phyloP scores from a whole-genome alignment of 2,329 filamentous ascomycete genomes.

The Leptosphaerulina australis region DNA sequence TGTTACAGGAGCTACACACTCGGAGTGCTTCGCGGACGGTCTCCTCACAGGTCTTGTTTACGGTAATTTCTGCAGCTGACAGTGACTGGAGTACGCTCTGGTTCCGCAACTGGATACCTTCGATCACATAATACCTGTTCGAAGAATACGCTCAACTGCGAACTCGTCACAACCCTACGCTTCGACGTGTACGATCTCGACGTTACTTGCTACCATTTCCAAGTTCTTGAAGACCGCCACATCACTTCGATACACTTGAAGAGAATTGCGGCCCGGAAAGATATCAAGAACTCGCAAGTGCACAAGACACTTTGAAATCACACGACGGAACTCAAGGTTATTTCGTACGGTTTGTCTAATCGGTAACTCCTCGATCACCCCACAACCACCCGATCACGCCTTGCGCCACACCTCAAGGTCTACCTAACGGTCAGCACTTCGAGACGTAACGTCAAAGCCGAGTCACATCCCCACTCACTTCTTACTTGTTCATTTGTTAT shows the following conservation, averaged over 20 bases:
- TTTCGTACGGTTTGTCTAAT: conserved; percentile 49
- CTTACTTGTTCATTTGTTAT: conserved; percentile 34
- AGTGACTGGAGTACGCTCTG: conserved; percentile 50
- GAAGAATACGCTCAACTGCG: conserved; percentile 37
- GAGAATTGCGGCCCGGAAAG: conserved; percentile 27
- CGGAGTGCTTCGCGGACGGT: conserved; percentile 48
- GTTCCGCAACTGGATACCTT: conserved; percentile 41
- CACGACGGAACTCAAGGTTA: conserved; percentile 45
- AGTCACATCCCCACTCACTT: conserved; percentile 42
- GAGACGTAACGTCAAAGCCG: conserved; percentile 43
- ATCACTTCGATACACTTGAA: conserved; percentile 22
- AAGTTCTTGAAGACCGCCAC: conserved; percentile 18
- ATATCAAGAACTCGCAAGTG: conserved; percentile 28
- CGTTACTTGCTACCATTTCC: conserved; percentile 25
- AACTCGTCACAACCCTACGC: conserved; percentile 38
- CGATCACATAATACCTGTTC: conserved; percentile 43
- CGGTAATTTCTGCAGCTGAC: conserved; percentile 53
- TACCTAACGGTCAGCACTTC: conserved; percentile 46
- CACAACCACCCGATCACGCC: conserved; percentile 47
- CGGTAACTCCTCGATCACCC: conserved; percentile 49
- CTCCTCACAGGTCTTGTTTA: conserved; percentile 48
- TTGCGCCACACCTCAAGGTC: conserved; percentile 42
- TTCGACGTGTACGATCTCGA: conserved; percentile 27
- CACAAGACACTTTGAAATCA: conserved; percentile 35
- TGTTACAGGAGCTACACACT: conserved; percentile 44